A percentile compares a stretch with the other conserved stretches of the same genome.
phyloP scores from a whole-genome alignment of 768 basidiomycete species.

The Rhodotorula paludigena region DNA sequence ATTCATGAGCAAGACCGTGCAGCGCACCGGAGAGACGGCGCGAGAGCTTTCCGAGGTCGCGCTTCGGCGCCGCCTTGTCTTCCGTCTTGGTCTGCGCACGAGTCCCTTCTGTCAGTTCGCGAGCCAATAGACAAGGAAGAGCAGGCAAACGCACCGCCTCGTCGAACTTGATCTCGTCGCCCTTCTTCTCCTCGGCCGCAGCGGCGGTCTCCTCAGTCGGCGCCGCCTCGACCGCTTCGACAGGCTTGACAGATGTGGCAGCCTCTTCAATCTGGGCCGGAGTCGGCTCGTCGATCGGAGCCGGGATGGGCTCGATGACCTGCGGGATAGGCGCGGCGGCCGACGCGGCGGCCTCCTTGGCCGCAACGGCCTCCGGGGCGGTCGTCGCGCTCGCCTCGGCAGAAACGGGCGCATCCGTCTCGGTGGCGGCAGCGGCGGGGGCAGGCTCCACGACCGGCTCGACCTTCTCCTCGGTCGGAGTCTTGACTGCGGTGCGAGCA shows the following conservation, averaged over 20 bases:
- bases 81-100: constrained; percentile 22
- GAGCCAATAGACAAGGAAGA: background rate
- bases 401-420: background rate
- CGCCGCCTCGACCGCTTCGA: background rate
- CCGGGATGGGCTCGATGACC: constrained; percentile 9
- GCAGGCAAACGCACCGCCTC: constrained; percentile 10
- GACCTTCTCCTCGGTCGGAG: constrained; percentile 29
- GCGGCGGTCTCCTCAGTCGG: background rate
- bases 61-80: constrained; percentile 29
- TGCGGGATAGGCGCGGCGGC: constrained; percentile 22
- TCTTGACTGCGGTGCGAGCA: constrained; percentile 20
- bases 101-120: background rate
- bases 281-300: constrained; percentile 3
- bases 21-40: constrained; percentile 22
- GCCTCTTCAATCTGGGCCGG: background rate
- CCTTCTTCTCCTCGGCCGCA: background rate
- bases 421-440: background rate
- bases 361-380: constrained; percentile 26
- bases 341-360: background rate
- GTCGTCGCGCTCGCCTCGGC: constrained; percentile 5
- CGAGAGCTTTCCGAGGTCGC: constrained; percentile 23
- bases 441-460: constrained; percentile 2
- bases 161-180: constrained; percentile 27
- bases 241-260: constrained; percentile 15
- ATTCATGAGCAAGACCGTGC: background rate